A percentile compares a stretch with the other conserved stretches of the same genome.
Conservation (phyloP, 2,329 filamentous ascomycete species). For the Lachnum nothofagi region DNA sequence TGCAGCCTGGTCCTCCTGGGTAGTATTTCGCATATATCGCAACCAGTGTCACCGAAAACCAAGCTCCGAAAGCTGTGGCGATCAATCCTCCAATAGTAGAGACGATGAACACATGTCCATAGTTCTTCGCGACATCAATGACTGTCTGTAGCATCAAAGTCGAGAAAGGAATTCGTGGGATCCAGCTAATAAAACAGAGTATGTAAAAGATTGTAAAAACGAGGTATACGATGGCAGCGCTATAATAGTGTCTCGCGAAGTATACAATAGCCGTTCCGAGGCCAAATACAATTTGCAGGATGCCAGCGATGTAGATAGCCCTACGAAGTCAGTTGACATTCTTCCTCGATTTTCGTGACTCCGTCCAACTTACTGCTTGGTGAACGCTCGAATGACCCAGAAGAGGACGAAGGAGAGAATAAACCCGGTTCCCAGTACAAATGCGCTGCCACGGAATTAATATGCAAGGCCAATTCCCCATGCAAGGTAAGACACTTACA, state of each 20-base stretch:
- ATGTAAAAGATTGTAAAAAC: constrained; percentile 75
- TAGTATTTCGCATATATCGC: constrained; percentile 81
- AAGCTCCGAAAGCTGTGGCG: constrained; percentile 71
- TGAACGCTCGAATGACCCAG: constrained; percentile 67
- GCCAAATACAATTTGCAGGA: constrained; percentile 78
- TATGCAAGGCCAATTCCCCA: background rate
- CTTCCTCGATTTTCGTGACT: background rate
- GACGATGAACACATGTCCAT: constrained; percentile 81
- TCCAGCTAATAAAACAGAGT: constrained; percentile 84
- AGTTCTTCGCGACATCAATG: constrained; percentile 77
- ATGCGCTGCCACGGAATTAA: constrained; percentile 39
- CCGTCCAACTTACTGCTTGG: constrained; percentile 54
- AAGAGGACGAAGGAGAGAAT: constrained; percentile 75
- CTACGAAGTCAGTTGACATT: constrained; percentile 6
- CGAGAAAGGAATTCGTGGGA: constrained; percentile 82
- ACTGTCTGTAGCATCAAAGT: constrained; percentile 82
- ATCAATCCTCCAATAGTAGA: constrained; percentile 76
- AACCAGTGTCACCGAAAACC: constrained; percentile 81
- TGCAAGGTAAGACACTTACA: constrained; percentile 36
- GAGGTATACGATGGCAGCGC: constrained; percentile 81
- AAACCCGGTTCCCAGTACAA: constrained; percentile 68
- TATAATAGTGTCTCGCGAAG: constrained; percentile 69
- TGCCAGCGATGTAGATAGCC: constrained; percentile 88
- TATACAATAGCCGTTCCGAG: constrained; percentile 86
- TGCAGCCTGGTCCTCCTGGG: constrained; percentile 51